Percentiles rank a stretch among this genome's conserved stretches.
These are phyloP conservation scores for Myxozyma neotropica DNA, from an alignment of 805 yeast genomes.

Conservation along the genomic window DNA sequence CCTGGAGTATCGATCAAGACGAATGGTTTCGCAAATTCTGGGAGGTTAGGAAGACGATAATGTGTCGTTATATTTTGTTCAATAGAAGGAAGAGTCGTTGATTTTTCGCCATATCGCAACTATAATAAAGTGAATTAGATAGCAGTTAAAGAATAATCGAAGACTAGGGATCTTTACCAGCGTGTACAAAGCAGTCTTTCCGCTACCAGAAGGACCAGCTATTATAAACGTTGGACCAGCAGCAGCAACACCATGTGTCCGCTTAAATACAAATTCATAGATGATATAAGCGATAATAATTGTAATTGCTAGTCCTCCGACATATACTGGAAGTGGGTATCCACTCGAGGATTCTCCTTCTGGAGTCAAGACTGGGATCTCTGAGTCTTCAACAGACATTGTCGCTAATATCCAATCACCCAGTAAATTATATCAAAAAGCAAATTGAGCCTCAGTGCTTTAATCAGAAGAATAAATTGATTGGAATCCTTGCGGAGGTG, in stretches of 20 bases:
- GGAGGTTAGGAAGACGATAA: constrained; percentile 48
- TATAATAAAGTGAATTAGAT: not conserved
- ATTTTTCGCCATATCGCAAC: constrained; percentile 31
- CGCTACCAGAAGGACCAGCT: constrained; percentile 64
- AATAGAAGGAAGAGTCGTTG: constrained; percentile 55
- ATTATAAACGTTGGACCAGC: constrained; percentile 59
- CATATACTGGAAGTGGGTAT: constrained; percentile 8
- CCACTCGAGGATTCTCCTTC: not conserved
- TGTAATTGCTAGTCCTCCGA: not conserved
- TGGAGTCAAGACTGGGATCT: not conserved
- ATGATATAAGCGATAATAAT: constrained; percentile 1
- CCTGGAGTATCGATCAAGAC: constrained; percentile 85
- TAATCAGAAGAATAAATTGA: not conserved
- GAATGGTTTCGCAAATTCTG: constrained; percentile 45
- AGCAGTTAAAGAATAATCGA: not conserved
- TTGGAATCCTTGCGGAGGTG: not conserved
- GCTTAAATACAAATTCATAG: constrained; percentile 4
- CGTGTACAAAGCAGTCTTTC: constrained; percentile 64
- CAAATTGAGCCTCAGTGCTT: not conserved
- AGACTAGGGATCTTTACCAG: constrained; percentile 29
- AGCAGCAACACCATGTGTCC: constrained; percentile 21
- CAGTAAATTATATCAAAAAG: not conserved
- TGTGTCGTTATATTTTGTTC: constrained; percentile 49
- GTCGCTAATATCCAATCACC: not conserved
- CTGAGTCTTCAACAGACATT: not conserved